These are phyloP conservation scores for Trypanosoma avium DNA, from an alignment of 208 protist species.

Conservation along the genomic window DNA sequence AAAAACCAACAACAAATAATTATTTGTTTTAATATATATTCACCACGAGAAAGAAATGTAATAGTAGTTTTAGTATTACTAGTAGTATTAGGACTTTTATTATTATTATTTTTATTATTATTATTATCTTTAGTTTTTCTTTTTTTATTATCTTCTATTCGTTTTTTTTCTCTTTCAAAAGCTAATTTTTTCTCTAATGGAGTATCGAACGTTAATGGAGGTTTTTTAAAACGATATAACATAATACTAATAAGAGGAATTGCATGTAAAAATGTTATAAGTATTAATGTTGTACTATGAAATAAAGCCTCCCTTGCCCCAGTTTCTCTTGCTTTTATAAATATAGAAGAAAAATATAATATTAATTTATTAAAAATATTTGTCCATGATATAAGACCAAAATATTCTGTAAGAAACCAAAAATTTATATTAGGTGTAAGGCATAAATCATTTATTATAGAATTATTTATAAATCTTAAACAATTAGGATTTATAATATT, in stretches of 20 bases:
- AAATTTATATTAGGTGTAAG: slow-evolving; percentile 27
- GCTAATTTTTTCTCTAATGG: neutral
- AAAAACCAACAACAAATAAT: slow-evolving; percentile 32
- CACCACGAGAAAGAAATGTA: slow-evolving; percentile 46
- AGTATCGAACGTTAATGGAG: slow-evolving; percentile 36
- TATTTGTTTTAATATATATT: slow-evolving; percentile 69
- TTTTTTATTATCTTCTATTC: slow-evolving; percentile 1
- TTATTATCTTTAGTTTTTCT: neutral
- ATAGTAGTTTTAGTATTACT: slow-evolving; percentile 12
- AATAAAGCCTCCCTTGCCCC: slow-evolving; percentile 33
- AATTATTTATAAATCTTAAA: neutral
- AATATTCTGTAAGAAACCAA: slow-evolving; percentile 40
- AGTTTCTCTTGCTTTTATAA: slow-evolving; percentile 10
- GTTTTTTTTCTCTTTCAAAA: slow-evolving; percentile 10
- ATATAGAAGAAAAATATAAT: neutral
- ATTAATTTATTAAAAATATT: neutral
- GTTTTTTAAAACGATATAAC: slow-evolving; percentile 39
- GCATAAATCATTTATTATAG: slow-evolving; percentile 23
- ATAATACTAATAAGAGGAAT: slow-evolving; percentile 27
- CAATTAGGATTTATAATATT: too few species aligned
- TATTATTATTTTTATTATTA: neutral
- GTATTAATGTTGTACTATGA: slow-evolving; percentile 28
- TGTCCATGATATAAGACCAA: slow-evolving; percentile 38
- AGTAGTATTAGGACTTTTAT: neutral
- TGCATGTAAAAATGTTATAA: slow-evolving; percentile 21